Evolutionary conservation across 768 basidiomycete species (phyloP), one percentile per base, ranked within the genome.

Genomic region (Mrakia blollopis): DNA sequence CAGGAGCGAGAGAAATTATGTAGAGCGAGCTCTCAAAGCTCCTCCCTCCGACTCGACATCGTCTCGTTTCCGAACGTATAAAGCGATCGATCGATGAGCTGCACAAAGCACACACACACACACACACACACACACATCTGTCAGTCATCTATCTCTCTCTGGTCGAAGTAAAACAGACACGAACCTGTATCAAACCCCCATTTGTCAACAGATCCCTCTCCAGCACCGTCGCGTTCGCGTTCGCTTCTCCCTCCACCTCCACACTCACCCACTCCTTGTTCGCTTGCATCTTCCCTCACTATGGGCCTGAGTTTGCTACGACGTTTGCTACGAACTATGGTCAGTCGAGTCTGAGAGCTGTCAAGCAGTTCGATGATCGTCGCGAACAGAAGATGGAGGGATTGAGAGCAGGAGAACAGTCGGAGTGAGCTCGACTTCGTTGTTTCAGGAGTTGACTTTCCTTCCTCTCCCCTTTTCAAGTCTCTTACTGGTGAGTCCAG

Each of bases 171-270:
- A 47, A 3, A 39, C 72, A 14, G 41, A 69, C 7, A 60, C 72
- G 28, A 61, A 62, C 72, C 72, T 73, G 72, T 11, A 73, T 39
- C 23, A 73, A 13, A 8, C 54, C 61, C 14, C 57, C 72, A 21
- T 41, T 73, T 23, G 72, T 73, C 30, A 73, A 39, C 13, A 73
- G 21, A 23, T 73, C 72, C 39, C 39, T 30, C 8, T 62, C 28
- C 11, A 73, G 21, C 30, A 73, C 72, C 16, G 25, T 61, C 37
- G 72, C 72, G 50, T 62, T 62, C 54, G n/a, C n/a, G n/a, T n/a
- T n/a, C n/a, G 21, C 23, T 18, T 9, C 21, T 8, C 28, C 54
- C 25, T 47, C 44, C n/a, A n/a, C 44, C 44, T 44, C 47, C 2
- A 50, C 28, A 37, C 39, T 62, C 5, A 62, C 30, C 54, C 54